Base-by-base conservation (phyloP, 768 basidiomycete species). In the Erythrobasidium yunnanense region DNA sequence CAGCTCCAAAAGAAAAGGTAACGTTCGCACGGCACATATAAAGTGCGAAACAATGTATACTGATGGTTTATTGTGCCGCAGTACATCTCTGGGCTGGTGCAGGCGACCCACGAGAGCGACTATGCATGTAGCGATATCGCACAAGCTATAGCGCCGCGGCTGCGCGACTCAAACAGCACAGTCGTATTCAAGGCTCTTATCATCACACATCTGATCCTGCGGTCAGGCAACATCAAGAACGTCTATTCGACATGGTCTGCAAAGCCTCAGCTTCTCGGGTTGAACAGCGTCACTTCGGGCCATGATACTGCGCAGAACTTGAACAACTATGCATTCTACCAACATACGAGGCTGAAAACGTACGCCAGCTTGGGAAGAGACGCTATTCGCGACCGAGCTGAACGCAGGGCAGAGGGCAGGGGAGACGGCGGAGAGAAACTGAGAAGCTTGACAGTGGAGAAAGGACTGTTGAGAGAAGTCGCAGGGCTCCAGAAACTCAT, bases 111-210 rank as follows among this genome's bases (percentile, higher is more conserved):
- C 84, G 86, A 87, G 18, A 88, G 93, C 66, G 93, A 96, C 73
- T 91, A 92, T 27, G 84, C 90, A 47, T 81, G 97, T 6, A 84
- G 87, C 71, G 93, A 97, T 76, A 88, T 97, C 70, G 89, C 89
- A 79, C 87, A 85, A 74, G 87, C 91, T 11, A 81, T 99, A 38
- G 80, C 86, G 1, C 84, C 87, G 18, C 82, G 89, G 47, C 82
- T 99, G 67, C 82, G 87, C 23, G 95, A 99, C 75, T 88, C 92
- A 32, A 96, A 96, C 76, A 83, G 84, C 17, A 83, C 92, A 52
- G 90, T 97, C 70, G 91, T 89, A n/a, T 96, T 97, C 83, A 99
- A 99, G 75, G 90, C 91, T 0, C 80, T 97, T 70, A 86, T 99
- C 71, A 89, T 93, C 2, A 79, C 97, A 5, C 95, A 99, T 75